Conservation (phyloP, 805 yeast genomes). For the Starmerella floris region DNA sequence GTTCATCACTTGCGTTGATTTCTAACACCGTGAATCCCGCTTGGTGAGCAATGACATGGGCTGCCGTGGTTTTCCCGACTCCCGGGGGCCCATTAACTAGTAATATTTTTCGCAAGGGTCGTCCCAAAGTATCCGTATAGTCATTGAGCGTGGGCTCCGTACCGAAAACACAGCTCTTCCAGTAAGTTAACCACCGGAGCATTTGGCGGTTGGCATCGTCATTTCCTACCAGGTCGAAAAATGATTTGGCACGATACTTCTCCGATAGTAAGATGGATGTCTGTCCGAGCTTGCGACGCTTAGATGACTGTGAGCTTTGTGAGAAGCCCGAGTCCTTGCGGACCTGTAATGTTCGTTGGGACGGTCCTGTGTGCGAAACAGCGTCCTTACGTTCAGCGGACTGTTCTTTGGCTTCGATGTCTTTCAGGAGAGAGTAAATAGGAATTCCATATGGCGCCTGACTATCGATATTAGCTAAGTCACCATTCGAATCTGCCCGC, state of each 20-base stretch:
- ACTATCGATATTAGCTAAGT: neutral
- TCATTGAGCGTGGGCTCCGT: constrained; percentile 7
- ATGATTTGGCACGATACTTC: constrained; percentile 52
- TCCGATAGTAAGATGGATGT: constrained; percentile 38
- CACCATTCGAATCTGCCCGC: neutral
- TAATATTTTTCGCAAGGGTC: constrained; percentile 41
- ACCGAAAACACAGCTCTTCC: constrained; percentile 32
- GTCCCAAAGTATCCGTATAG: constrained; percentile 37
- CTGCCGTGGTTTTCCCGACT: constrained; percentile 78
- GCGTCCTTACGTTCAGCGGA: neutral
- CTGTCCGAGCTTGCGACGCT: neutral
- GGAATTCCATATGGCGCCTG: constrained; percentile 18
- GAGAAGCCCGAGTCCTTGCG: too few relatives aligned
- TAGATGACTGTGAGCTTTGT: neutral
- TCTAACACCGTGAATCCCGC: constrained; percentile 72
- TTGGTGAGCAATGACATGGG: constrained; percentile 71
- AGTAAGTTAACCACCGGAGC: constrained; percentile 50
- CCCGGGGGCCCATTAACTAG: constrained; percentile 90
- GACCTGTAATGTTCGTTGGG: neutral
- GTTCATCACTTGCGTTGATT: constrained; percentile 73
- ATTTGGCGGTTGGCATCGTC: constrained; percentile 49
- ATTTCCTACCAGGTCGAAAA: constrained; percentile 56
- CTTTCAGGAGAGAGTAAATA: constrained; percentile 11
- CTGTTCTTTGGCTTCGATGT: neutral
- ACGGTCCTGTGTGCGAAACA: neutral